Conservation (phyloP, 2,329 filamentous ascomycete genomes). For the Paecilomyces sp. region DNA sequence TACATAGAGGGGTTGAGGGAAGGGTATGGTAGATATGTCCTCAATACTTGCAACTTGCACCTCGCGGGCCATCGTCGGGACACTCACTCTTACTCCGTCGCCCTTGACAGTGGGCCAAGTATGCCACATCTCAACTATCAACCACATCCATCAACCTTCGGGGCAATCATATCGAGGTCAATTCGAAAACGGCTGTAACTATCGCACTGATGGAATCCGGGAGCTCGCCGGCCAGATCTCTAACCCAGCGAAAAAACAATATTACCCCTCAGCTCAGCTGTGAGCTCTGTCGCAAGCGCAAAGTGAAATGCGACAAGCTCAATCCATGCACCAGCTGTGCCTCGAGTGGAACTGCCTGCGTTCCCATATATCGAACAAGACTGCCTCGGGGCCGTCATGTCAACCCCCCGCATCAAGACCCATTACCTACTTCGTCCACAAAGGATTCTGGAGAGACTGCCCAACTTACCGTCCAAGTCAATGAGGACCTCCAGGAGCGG, state of each 20-base stretch:
- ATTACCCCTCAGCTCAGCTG: slow-evolving; percentile 6
- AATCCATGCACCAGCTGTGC: slow-evolving; percentile 13
- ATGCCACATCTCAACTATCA: too few species aligned
- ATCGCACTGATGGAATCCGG: not conserved
- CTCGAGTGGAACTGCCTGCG: slow-evolving; percentile 6
- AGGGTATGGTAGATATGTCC: too few species aligned
- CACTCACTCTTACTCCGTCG: too few species aligned
- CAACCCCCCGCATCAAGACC: not conserved
- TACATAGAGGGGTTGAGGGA: too few species aligned
- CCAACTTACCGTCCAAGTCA: not conserved
- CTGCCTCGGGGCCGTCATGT: slow-evolving; percentile 11
- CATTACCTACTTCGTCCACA: not conserved
- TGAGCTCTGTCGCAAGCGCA: slow-evolving; percentile 11
- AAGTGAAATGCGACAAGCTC: slow-evolving; percentile 13
- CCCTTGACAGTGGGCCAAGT: too few species aligned
- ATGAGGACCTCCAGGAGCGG: slow-evolving; percentile 7
- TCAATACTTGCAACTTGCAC: too few species aligned
- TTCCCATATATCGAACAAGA: slow-evolving; percentile 9
- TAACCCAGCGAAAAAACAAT: not conserved
- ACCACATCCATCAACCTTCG: too few species aligned
- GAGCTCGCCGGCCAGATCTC: not conserved
- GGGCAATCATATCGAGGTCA: too few species aligned
- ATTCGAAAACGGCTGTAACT: too few species aligned
- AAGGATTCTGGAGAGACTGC: not conserved
- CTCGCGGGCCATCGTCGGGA: too few species aligned